Conservation (phyloP, 164 flowering plant genomes). For the Vitis vinifera region ASM3070453v1 NC_081815.1:3652501-3653000, state of each 20-base stretch:
- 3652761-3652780: constrained; percentile 98
- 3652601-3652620: constrained; percentile 90
- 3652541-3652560: constrained; percentile 95
- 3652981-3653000: constrained; percentile 85
- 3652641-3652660: constrained; percentile 77
- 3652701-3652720: constrained; percentile 95
- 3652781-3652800: constrained; percentile 35
- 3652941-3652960: constrained; percentile 57
- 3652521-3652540: constrained; percentile 89
- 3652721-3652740: constrained; percentile 86
- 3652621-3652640: constrained; percentile 96
- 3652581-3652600: constrained; percentile 93
- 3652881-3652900: constrained; percentile 19
- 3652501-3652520: neutral
- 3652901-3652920: constrained; percentile 91
- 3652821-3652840: too few relatives aligned
- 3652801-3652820: neutral
- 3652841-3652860: too few relatives aligned
- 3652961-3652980: constrained; percentile 86
- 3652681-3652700: constrained; percentile 85
- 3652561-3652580: constrained; percentile 92
- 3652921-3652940: constrained; percentile 89
- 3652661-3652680: constrained; percentile 69
- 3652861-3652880: neutral
- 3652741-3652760: constrained; percentile 96